Evolutionary conservation across 352 stramenopile genomes (phyloP).

Genomic region (Halophytophthora polymorphica): DNA sequence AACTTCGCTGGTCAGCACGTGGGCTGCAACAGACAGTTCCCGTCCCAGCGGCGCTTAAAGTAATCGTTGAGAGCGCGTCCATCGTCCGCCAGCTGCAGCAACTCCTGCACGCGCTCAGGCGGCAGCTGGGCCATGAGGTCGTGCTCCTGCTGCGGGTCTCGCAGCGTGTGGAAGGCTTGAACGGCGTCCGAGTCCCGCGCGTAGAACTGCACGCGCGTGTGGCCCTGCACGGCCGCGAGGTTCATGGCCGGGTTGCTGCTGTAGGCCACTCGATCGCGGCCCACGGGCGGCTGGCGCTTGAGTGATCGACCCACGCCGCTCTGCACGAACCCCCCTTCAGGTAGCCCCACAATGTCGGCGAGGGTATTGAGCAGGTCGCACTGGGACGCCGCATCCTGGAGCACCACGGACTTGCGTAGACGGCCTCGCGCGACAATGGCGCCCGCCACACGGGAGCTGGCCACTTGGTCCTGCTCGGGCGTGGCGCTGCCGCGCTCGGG

Average conservation of each 20-base stretch:
- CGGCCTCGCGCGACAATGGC: constrained; percentile 59
- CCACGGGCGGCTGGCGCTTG: constrained; percentile 39
- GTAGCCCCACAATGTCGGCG: constrained; percentile 60
- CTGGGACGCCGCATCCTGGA: constrained; percentile 43
- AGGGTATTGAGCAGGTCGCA: constrained; percentile 68
- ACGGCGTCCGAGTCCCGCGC: constrained; percentile 44
- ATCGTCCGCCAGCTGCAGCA: constrained; percentile 37
- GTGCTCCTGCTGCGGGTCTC: constrained; percentile 35
- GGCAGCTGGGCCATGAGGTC: constrained; percentile 45
- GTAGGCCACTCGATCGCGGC: constrained; percentile 32
- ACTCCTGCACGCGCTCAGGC: constrained; percentile 19
- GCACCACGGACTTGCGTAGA: constrained; percentile 33
- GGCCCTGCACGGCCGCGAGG: constrained; percentile 45
- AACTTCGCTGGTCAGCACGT: constrained; percentile 18
- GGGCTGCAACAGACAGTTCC: constrained; percentile 36
- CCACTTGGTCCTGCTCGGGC: constrained; percentile 49
- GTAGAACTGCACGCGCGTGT: constrained; percentile 57
- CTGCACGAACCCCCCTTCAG: constrained; percentile 47
- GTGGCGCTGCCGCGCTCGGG: constrained; percentile 44
- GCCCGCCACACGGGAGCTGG: constrained; percentile 37
- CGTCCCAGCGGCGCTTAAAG: constrained; percentile 46
- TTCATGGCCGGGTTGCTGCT: constrained; percentile 60
- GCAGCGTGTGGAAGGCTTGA: constrained; percentile 43
- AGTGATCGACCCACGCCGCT: constrained; percentile 54
- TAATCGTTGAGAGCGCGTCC: constrained; percentile 42